Evolutionary conservation across 2,329 filamentous ascomycete species (phyloP), one percentile per base, ranked within the genome.

Genomic region (Stachybotrys chartarum): DNA sequence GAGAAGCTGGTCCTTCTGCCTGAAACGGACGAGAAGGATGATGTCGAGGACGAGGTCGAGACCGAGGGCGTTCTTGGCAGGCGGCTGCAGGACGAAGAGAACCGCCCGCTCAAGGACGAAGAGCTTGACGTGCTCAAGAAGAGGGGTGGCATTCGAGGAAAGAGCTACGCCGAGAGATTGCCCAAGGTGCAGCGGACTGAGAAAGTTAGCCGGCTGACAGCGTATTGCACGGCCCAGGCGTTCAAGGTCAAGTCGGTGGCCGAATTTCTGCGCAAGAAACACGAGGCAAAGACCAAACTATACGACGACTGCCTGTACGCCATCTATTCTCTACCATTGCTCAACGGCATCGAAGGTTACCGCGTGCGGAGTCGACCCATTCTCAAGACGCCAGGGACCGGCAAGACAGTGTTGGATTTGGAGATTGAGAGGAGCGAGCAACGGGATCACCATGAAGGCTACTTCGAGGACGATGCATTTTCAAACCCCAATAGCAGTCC

Each of bases 271-370:
- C 87, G 89, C 63, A 89, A 90, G 60, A 87, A 87, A 65, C 94
- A 99, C 73, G 86, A 88, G 35, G 93, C 92, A 1, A 88, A 91
- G 72, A 96, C 93, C 14, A 99, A 99, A 73, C 79, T 97, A 6
- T 99, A 99, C 72, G 94, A 99, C 70, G 94, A 99, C 71, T 99
- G 94, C 67, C 77, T 99, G 30, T 99, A 99, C 68, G 90, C 87
- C 30, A 93, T 96, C 51, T 99, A 99, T 70, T 92, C 97, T 68
- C 76, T 97, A 32, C 94, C 94, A 6, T 75, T 99, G 16, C 78
- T 97, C 54, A 88, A 90, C 3, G 94, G 93, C 1, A 84, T 79
- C 50, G 91, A 96, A 51, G 93, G 94, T 1, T 97, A 92, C 70
- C 81, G 94, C 30, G 78, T 99, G 30, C 84, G 90, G 63, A 97